phyloP scores from a whole-genome alignment of 139 green algal genomes.

The Zygnema cylindricum region DNA sequence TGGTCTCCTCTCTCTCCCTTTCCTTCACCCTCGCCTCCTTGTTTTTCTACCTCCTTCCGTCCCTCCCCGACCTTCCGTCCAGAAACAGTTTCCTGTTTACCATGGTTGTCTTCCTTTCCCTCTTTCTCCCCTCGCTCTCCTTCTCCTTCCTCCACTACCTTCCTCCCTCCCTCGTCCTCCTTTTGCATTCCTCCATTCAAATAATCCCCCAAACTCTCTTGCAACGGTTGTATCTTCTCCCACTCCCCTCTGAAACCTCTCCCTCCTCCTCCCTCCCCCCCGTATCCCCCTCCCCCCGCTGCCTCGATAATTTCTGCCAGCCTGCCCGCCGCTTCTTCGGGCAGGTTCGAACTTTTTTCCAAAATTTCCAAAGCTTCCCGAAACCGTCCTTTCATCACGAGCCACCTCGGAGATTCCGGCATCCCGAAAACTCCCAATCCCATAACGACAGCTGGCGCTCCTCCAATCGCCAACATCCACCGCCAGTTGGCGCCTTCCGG shows the following conservation, averaged over 20 bases:
- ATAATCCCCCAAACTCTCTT: not conserved
- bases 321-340: constrained; percentile 22
- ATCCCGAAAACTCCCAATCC: constrained; percentile 27
- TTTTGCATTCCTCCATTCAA: not conserved
- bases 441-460: constrained; percentile 46
- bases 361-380: constrained; percentile 43
- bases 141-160: not conserved
- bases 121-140: not conserved
- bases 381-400: constrained; percentile 51
- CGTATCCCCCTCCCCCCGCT: not conserved
- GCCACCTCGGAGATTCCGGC: constrained; percentile 60
- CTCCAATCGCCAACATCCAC: constrained; percentile 60
- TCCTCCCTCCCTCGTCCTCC: not conserved
- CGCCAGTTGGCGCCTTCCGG: constrained; percentile 44
- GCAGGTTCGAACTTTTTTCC: constrained; percentile 15
- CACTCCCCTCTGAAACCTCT: not conserved
- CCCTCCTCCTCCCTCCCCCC: not conserved
- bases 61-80: not conserved
- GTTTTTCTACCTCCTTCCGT: not conserved
- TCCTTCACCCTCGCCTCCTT: not conserved
- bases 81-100: not conserved
- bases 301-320: constrained; percentile 53
- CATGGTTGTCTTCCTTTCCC: not conserved
- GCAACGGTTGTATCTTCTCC: not conserved
- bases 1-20: not conserved